Base-by-base conservation (phyloP, 306 rosid species). In the Vicia villosa region DNA sequence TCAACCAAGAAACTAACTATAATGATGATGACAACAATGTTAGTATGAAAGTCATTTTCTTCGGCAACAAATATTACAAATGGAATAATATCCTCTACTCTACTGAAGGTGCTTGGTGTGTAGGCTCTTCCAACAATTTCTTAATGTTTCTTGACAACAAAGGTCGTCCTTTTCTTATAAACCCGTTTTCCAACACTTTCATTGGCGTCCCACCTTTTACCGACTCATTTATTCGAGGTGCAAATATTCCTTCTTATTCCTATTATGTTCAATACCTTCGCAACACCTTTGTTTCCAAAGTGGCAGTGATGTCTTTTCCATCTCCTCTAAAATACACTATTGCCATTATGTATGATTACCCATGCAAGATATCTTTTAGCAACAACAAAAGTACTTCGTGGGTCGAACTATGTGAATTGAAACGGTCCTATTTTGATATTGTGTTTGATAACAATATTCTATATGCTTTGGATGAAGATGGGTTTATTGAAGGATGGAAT, bases 121-220 rank as follows among this genome's bases (percentile, higher is more conserved):
- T 73, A 14, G 77, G 77, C 1, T 73, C 65, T 63, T 73, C 77
- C 17, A 20, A 8, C 28, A 63, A 37, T 16, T 73, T 40, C 42
- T 42, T 73, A 4, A 5, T 50, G 5, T 6, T 49, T 36, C 41
- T 73, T 17, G 64, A 63, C 43, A n/a, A 4, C 0, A 38, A 61
- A 1, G 77, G 63, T 10, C 11, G 2, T 11, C 70, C 70, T 24
- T 4, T 63, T 21, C 70, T 73, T 24, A 43, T 50, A 15, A 22
- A 73, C 2, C 77, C 64, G 0, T 38, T 15, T 38, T 63, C 70
- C 9, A 1, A 63, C 2, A 9, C 21, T 10, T n/a, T 2, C 15
- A 73, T 63, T 16, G 6, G 8, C 2, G 5, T 73, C 1, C 71
- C 77, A 38, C 20, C 45, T 1, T 66, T 73, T 63, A 51, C 71